Base-by-base conservation (phyloP, 2,329 filamentous ascomycete species). In the Scytalidium sp. region DNA sequence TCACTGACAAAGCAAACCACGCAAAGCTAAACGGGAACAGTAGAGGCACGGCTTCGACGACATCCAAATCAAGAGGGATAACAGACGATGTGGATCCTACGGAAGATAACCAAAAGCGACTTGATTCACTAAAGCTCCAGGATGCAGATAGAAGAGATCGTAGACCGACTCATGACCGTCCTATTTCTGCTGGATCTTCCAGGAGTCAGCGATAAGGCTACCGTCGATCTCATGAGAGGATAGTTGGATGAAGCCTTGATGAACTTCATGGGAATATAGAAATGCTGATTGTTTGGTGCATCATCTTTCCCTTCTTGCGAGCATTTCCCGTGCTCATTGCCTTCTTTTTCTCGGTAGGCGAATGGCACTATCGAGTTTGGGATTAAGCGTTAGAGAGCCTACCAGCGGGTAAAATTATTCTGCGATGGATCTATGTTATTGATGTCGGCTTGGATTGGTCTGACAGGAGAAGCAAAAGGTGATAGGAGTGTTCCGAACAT, bases 101-200 rank as follows among this genome's bases (percentile, higher is more conserved):
- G 45, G 88, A 93, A 60, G 90, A 94, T 62, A 93, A 87, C 66
- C 87, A 90, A 70, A 89, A 92, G 72, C 82, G 90, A 60, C 79
- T 97, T 58, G 90, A 97, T 70, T 92, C 90, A 46, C 77, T 97
- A 60, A 91, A 94, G 68, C 76, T 97, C 64, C 88, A 96, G 67
- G 93, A 97, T 69, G 88, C 80, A 60, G 85, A 89, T 59, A 78
- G 81, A 59, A 74, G 70, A 60, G 75, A 75, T 49, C 70, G 75
- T 56, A 78, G 77, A 55, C 73, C 76, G 22, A 66, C 73, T 50
- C 80, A 83, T 60, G 83, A 85, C 65, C 78, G 81, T 58, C 79
- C 85, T 67, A 76, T 71, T 60, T 84, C 81, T 56, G 75, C 76
- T 63, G 74, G 80, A 51, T 65, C 63, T 54, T 65, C 64, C 59